Percentiles rank a stretch among this genome's conserved stretches.
phyloP scores from a whole-genome alignment of 2,329 filamentous ascomycete genomes.

The Sclerotinia glacialis region DNA sequence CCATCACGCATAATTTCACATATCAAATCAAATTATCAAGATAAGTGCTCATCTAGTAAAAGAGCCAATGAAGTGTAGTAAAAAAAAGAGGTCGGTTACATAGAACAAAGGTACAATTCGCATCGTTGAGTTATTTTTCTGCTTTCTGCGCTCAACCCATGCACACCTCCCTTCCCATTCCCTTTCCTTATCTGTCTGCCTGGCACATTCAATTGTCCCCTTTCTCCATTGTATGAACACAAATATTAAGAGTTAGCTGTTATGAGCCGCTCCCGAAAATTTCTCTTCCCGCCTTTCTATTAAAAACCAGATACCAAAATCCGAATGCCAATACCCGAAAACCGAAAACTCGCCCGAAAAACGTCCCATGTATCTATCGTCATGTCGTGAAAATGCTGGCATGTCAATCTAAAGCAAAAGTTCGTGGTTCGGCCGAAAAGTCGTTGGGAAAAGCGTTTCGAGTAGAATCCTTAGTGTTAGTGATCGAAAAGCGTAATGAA shows the following conservation, averaged over 20 bases:
- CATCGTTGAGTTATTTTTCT: slow-evolving; percentile 22
- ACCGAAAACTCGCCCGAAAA: slow-evolving; percentile 11
- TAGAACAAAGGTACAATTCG: slow-evolving; percentile 24
- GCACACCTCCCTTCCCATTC: background rate
- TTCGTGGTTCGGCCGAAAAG: slow-evolving; percentile 18
- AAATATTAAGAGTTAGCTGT: slow-evolving; percentile 10
- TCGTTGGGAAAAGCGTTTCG: slow-evolving; percentile 14
- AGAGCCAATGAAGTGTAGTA: slow-evolving; percentile 16
- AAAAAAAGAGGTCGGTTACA: slow-evolving; percentile 23
- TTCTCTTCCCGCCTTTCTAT: slow-evolving; percentile 10
- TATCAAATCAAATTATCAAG: slow-evolving; percentile 5
- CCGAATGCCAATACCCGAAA: slow-evolving; percentile 19
- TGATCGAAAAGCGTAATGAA: slow-evolving; percentile 18
- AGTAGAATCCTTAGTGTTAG: slow-evolving; percentile 16
- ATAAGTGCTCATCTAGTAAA: background rate
- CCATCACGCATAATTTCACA: background rate
- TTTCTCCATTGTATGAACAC: slow-evolving; percentile 18
- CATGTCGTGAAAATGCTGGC: slow-evolving; percentile 22
- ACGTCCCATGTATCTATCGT: slow-evolving; percentile 21
- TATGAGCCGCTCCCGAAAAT: slow-evolving; percentile 3
- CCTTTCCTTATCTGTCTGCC: slow-evolving; percentile 15
- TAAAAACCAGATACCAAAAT: slow-evolving; percentile 8
- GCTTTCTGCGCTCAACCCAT: slow-evolving; percentile 18
- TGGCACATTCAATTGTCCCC: slow-evolving; percentile 13
- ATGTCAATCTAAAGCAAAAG: slow-evolving; percentile 20